Conservation (phyloP, 2,329 filamentous ascomycete species). For the Myotisia sp. region DNA sequence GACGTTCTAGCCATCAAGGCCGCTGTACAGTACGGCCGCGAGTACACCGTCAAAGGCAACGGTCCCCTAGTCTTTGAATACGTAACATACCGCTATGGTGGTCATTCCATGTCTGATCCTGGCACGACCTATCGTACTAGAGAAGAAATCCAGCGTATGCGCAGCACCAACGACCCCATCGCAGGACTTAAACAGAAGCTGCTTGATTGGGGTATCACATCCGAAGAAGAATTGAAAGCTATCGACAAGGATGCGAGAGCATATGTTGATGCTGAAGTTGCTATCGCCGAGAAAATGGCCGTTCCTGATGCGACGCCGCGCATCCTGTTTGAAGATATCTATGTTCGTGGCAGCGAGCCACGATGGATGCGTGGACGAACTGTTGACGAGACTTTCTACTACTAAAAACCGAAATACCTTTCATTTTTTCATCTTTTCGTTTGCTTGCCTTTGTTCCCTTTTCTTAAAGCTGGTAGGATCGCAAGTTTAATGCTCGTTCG, state of each 20-base stretch:
- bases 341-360: conserved; percentile 76
- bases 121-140: conserved; percentile 98
- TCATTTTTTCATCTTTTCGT: background rate
- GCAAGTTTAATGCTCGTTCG: too few species aligned
- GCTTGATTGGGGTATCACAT: conserved; percentile 81
- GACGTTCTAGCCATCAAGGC: conserved; percentile 96
- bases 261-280: conserved; percentile 80
- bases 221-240: conserved; percentile 88
- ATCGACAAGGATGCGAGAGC: conserved; percentile 87
- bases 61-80: conserved; percentile 95
- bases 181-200: conserved; percentile 97
- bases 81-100: conserved; percentile 97
- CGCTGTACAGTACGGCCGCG: conserved; percentile 83
- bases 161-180: conserved; percentile 95
- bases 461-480: too few species aligned
- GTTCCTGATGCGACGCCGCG: conserved; percentile 61
- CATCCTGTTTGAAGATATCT: conserved; percentile 94
- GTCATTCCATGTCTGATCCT: conserved; percentile 99
- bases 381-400: conserved; percentile 84
- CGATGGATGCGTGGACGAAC: conserved; percentile 75
- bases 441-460: background rate
- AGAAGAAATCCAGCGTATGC: conserved; percentile 99
- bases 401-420: conserved; percentile 28
- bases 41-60: conserved; percentile 69
- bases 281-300: conserved; percentile 75